Conservation (phyloP, 208 protist genomes). For the Trypanosoma boissoni region DNA sequence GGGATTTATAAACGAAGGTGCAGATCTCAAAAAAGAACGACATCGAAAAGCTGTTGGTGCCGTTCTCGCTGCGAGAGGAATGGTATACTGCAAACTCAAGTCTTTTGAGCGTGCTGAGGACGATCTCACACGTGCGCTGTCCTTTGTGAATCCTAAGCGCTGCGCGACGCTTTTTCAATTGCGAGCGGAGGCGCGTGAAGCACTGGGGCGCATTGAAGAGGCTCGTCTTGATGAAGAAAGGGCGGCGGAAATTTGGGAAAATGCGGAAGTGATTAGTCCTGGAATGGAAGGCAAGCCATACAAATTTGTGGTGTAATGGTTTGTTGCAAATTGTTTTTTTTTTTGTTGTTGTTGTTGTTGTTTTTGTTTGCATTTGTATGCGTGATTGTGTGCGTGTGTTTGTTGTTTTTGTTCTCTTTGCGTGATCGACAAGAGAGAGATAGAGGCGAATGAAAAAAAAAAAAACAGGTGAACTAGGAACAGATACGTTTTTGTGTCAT, state of each 20-base stretch:
- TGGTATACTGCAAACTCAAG: conserved; percentile 86
- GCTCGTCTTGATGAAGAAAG: conserved; percentile 78
- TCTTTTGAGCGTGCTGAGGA: conserved; percentile 76
- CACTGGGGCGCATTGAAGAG: conserved; percentile 76
- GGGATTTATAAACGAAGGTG: conserved; percentile 67
- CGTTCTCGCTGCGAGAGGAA: conserved; percentile 72
- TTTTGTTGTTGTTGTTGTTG: not conserved
- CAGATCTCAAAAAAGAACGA: conserved; percentile 57
- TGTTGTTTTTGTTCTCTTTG: not conserved
- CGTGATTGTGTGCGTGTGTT: not conserved
- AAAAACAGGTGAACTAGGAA: too few species aligned
- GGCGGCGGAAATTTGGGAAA: conserved; percentile 86
- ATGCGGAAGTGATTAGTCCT: conserved; percentile 74
- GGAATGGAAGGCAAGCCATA: conserved; percentile 69
- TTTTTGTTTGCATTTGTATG: not conserved
- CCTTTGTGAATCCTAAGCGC: conserved; percentile 74
- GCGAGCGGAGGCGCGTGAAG: conserved; percentile 80
- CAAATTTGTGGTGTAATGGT: conserved; percentile 77
- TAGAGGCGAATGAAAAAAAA: not conserved
- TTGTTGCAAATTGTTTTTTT: not conserved
- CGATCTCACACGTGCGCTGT: conserved; percentile 73
- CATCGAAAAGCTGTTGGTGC: conserved; percentile 83
- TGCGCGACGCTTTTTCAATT: conserved; percentile 84
- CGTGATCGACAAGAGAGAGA: not conserved
- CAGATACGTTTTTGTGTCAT: too few species aligned